These are phyloP conservation scores for Neurospora sp. DNA, from an alignment of 495 filamentous ascomycete species.

Conservation along the genomic window DNA sequence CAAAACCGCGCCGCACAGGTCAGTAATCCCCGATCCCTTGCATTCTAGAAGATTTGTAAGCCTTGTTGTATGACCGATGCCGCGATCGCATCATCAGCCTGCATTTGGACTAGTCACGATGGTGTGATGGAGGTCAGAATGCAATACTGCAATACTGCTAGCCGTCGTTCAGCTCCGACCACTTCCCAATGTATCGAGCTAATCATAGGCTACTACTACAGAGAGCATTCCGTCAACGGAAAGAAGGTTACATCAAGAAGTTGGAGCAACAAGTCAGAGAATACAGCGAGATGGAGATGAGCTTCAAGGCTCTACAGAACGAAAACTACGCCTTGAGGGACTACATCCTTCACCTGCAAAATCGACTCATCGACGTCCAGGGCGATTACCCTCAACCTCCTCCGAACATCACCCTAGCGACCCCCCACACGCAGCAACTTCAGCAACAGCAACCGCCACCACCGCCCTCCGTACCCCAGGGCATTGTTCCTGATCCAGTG, in stretches of 20 bases:
- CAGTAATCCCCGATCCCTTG: conserved; percentile 11
- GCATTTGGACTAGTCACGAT: background rate
- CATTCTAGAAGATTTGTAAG: background rate
- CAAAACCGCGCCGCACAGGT: conserved; percentile 98
- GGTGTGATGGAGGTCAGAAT: background rate
- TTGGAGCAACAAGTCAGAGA: conserved; percentile 85
- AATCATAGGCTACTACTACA: conserved; percentile 22
- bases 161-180: background rate
- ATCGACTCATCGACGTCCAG: conserved; percentile 72
- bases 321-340: conserved; percentile 88
- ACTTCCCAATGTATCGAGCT: background rate
- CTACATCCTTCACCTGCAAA: conserved; percentile 84
- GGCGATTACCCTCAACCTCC: conserved; percentile 80
- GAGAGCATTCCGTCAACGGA: conserved; percentile 95
- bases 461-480: background rate
- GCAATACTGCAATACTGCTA: background rate
- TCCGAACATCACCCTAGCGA: conserved; percentile 30
- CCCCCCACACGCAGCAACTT: conserved; percentile 14
- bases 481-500: background rate
- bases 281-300: conserved; percentile 55
- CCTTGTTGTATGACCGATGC: background rate
- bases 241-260: conserved; percentile 96
- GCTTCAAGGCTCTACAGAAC: conserved; percentile 60
- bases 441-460: conserved; percentile 3
- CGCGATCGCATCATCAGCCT: background rate